These are phyloP conservation scores for Penicillium verrucosum DNA, from an alignment of 2,329 filamentous ascomycete species.

Conservation along the genomic window DNA sequence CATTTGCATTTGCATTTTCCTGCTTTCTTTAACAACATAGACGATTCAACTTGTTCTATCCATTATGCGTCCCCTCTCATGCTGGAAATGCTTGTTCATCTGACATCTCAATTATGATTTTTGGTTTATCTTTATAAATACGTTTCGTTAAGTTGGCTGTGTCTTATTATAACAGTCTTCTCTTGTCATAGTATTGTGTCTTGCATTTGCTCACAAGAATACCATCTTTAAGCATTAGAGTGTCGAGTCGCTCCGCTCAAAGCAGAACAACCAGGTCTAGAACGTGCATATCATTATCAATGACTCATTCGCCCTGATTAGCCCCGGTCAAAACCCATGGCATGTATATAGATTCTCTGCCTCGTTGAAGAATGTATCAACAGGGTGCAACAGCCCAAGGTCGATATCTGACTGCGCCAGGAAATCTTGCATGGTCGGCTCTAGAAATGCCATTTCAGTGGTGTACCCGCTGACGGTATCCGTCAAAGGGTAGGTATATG, in stretches of 20 bases:
- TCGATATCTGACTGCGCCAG: conserved; percentile 40
- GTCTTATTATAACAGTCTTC: neutral
- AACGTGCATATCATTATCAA: neutral
- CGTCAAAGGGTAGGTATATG: conserved; percentile 12
- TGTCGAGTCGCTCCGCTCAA: neutral
- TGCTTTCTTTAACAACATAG: neutral
- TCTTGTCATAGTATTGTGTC: neutral
- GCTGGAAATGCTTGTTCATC: neutral
- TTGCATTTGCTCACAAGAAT: neutral
- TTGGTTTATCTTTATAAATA: neutral
- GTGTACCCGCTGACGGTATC: conserved; percentile 34
- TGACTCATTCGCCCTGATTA: neutral
- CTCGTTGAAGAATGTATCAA: conserved; percentile 36
- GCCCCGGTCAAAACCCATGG: conserved; percentile 19
- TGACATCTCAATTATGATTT: neutral
- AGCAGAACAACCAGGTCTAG: neutral
- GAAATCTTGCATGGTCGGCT: conserved; percentile 41
- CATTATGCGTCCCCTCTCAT: neutral
- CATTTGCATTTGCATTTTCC: neutral
- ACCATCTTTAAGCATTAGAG: neutral
- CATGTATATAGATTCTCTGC: conserved; percentile 32
- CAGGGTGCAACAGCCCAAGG: conserved; percentile 33
- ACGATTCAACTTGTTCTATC: neutral
- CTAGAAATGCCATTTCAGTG: conserved; percentile 38
- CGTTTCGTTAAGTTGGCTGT: neutral